These are phyloP conservation scores for Cladosporium velox DNA, from an alignment of 2,329 filamentous ascomycete species.

Conservation along the genomic window DNA sequence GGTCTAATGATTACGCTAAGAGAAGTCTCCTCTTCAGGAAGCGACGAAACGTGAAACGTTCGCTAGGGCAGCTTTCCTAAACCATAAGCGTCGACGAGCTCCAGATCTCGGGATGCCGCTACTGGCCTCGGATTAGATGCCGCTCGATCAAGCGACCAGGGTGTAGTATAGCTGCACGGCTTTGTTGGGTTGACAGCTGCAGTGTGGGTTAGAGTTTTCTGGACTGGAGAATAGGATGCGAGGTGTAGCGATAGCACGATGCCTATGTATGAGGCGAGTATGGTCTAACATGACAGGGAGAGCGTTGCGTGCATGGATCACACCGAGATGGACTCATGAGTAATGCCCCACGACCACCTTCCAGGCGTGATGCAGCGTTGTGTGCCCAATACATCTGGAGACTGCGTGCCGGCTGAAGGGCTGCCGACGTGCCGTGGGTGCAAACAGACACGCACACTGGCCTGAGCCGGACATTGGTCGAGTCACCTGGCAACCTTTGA, in stretches of 20 bases:
- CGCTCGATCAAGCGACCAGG: constrained; percentile 12
- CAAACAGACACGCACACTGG: neutral
- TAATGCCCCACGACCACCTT: neutral
- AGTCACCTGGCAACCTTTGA: neutral
- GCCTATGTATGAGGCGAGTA: neutral
- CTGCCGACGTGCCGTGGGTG: neutral
- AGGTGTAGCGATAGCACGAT: constrained; percentile 2
- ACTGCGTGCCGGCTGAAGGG: neutral
- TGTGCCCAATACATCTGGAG: neutral
- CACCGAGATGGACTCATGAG: neutral
- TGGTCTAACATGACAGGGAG: neutral
- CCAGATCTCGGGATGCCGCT: constrained; percentile 13
- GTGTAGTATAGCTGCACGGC: constrained; percentile 11
- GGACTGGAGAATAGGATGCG: neutral
- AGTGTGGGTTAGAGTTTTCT: neutral
- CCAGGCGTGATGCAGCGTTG: constrained; percentile 3
- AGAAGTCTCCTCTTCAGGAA: constrained; percentile 19
- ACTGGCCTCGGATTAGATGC: constrained; percentile 3
- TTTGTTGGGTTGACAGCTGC: neutral
- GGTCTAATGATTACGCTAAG: constrained; percentile 19
- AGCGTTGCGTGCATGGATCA: neutral
- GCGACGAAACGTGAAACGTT: constrained; percentile 20
- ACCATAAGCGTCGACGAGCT: constrained; percentile 18
- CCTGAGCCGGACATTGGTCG: neutral
- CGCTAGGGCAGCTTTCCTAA: constrained; percentile 14